Evolutionary conservation across 2,329 filamentous ascomycete genomes (phyloP).

Genomic region (Stachybotrys elegans): DNA sequence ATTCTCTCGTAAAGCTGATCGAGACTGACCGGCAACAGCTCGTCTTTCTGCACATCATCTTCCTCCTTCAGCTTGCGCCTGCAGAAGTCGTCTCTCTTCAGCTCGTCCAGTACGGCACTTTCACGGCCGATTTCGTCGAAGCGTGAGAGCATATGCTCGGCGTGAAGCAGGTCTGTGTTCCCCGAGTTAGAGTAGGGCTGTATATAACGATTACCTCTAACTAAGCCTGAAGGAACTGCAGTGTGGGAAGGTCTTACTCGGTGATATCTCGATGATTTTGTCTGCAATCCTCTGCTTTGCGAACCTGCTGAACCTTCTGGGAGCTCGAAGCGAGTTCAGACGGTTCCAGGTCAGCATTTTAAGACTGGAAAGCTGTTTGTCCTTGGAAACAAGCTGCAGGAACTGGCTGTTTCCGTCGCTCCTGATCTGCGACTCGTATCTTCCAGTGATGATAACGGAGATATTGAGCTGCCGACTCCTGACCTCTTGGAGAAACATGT

Average conservation of each 20-base stretch:
- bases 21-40: slow-evolving; percentile 15
- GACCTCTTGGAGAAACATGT: too few species aligned
- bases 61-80: too few species aligned
- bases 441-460: slow-evolving; percentile 18
- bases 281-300: slow-evolving; percentile 23
- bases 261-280: slow-evolving; percentile 21
- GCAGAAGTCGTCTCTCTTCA: too few species aligned
- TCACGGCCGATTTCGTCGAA: slow-evolving; percentile 26
- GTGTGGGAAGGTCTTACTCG: slow-evolving; percentile 18
- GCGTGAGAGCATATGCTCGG: slow-evolving; percentile 25
- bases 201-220: too few species aligned
- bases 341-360: slow-evolving; percentile 19
- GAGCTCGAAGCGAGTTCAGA: slow-evolving; percentile 15
- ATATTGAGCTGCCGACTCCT: slow-evolving; percentile 20
- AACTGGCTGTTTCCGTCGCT: too few species aligned
- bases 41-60: too few species aligned
- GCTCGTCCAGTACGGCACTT: slow-evolving; percentile 21
- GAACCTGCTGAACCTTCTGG: slow-evolving; percentile 21
- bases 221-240: neutral
- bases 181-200: neutral
- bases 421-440: slow-evolving; percentile 14
- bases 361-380: slow-evolving; percentile 22
- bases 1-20: slow-evolving; percentile 20
- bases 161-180: slow-evolving; percentile 26
- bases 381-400: slow-evolving; percentile 14